Base-by-base conservation (phyloP, 768 basidiomycete species). In the Xerocomus brunneocitrinus region DNA sequence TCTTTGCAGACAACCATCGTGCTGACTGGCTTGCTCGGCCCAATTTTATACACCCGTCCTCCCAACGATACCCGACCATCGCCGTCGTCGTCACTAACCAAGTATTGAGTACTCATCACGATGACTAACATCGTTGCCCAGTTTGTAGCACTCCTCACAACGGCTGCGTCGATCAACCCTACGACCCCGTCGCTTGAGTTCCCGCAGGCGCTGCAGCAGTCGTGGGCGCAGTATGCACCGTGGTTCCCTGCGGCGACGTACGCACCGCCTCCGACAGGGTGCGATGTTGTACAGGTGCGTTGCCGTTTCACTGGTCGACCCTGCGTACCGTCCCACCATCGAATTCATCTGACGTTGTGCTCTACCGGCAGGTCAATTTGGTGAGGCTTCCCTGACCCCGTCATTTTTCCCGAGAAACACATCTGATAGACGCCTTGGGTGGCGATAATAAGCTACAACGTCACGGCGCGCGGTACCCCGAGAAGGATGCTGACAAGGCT, bases 401-500 rank as follows among this genome's bases (percentile, higher is more conserved):
- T 32, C 24, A 13, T 32, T 19, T 34, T 13, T 13, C 31, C 13
- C 19, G n/a, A 12, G 13, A 30, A 19, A 31, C 13, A 44, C 13
- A 7, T n/a, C 12, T 22, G 13, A n/a, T 22, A 0, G 16, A 47
- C 16, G 40, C 8, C 16, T 36, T 36, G 36, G 36, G 36, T 13
- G 2, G 4, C n/a, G 14, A 25, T 8, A 4, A 24, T 38, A 13
- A 89, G 87, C 69, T 91, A 2, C 85, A 89, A 67, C 75, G 90
- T 3, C 89, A 93, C 61, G 89, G 88, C 3, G 84, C 88, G 0
- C 81, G 90, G 28, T 89, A 76, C 62, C 90, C 90, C 0, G 32
- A 34, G 32, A 34, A 34, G 32, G 32, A 34, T 34, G 32, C 32
- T 34, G 32, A 86, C 84, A 0, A 62, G 8, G 54, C 60, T 24